These are phyloP conservation scores for Juncus effusus DNA, from an alignment of 176 grass and related monocot genomes.

Conservation along the genomic window DNA sequence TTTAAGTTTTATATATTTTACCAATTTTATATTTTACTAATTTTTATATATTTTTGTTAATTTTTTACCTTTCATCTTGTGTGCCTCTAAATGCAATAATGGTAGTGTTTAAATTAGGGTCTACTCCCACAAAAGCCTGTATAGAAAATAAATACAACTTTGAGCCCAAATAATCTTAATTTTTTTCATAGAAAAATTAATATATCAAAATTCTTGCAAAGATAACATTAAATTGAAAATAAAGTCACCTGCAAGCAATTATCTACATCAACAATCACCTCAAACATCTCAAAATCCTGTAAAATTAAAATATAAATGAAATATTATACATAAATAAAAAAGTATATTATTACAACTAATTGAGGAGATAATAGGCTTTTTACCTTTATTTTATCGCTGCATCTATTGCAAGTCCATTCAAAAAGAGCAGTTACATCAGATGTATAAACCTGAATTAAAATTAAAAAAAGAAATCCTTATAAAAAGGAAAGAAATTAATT, in stretches of 20 bases:
- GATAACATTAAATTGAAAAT: too few species aligned
- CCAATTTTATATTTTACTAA: too few species aligned
- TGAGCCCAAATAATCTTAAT: not conserved
- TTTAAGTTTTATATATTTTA: too few species aligned
- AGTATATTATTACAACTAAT: too few species aligned
- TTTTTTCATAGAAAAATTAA: constrained; percentile 12
- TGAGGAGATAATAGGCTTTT: not conserved
- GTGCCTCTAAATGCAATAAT: constrained; percentile 95
- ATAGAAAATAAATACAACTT: not conserved
- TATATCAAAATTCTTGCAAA: not conserved
- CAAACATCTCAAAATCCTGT: constrained; percentile 82
- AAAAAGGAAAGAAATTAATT: constrained; percentile 6
- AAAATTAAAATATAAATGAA: not conserved
- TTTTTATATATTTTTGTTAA: too few species aligned
- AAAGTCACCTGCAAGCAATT: constrained; percentile 76
- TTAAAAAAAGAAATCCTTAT: not conserved
- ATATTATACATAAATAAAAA: not conserved
- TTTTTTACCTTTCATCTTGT: constrained; percentile 64
- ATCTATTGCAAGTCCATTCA: constrained; percentile 74
- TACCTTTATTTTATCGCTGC: constrained; percentile 71
- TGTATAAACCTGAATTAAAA: constrained; percentile 65
- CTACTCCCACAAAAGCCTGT: constrained; percentile 90
- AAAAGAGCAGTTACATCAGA: constrained; percentile 76
- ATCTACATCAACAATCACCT: constrained; percentile 79
- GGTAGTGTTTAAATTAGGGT: constrained; percentile 52